Evolutionary conservation across 192 early-diverging fungal species (phyloP).

Genomic region (Kickxella alabastrina): DNA sequence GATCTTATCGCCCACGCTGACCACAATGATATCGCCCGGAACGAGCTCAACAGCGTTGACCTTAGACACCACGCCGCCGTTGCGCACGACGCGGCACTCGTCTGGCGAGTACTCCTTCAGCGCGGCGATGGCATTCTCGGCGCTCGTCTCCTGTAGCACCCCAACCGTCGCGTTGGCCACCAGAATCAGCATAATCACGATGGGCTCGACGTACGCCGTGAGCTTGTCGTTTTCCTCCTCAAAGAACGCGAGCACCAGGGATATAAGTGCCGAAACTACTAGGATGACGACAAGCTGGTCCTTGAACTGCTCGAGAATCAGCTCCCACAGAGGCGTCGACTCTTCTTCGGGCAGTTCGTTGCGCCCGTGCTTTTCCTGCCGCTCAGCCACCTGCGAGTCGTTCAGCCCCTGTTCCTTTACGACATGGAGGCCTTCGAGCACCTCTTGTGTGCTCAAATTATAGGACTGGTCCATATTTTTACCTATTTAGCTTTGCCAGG

Average conservation of each 20-base stretch:
- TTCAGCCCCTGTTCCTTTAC: slow-evolving; percentile 63
- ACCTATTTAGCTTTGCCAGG: too few species aligned
- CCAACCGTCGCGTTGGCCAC: slow-evolving; percentile 98
- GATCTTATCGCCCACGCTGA: slow-evolving; percentile 92
- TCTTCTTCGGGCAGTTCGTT: slow-evolving; percentile 93
- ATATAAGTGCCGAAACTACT: slow-evolving; percentile 82
- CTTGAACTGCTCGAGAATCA: slow-evolving; percentile 96
- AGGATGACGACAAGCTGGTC: slow-evolving; percentile 98
- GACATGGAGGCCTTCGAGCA: slow-evolving; percentile 67
- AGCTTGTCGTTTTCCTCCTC: slow-evolving; percentile 67
- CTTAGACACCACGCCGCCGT: slow-evolving; percentile 59
- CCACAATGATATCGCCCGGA: slow-evolving; percentile 93
- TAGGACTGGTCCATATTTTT: slow-evolving; percentile 75
- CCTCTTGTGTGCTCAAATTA: slow-evolving; percentile 59
- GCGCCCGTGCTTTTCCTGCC: slow-evolving; percentile 64
- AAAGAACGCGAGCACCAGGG: slow-evolving; percentile 87
- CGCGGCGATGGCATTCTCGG: slow-evolving; percentile 97
- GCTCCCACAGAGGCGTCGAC: slow-evolving; percentile 83
- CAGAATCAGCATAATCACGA: slow-evolving; percentile 96
- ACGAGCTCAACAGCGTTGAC: slow-evolving; percentile 78
- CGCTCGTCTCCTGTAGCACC: slow-evolving; percentile 92
- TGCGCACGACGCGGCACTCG: slow-evolving; percentile 85
- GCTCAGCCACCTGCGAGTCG: slow-evolving; percentile 57
- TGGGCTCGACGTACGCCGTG: slow-evolving; percentile 96
- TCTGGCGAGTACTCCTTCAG: slow-evolving; percentile 95